phyloP scores from a whole-genome alignment of 768 basidiomycete genomes.

The Punctularia strigosozonata region DNA sequence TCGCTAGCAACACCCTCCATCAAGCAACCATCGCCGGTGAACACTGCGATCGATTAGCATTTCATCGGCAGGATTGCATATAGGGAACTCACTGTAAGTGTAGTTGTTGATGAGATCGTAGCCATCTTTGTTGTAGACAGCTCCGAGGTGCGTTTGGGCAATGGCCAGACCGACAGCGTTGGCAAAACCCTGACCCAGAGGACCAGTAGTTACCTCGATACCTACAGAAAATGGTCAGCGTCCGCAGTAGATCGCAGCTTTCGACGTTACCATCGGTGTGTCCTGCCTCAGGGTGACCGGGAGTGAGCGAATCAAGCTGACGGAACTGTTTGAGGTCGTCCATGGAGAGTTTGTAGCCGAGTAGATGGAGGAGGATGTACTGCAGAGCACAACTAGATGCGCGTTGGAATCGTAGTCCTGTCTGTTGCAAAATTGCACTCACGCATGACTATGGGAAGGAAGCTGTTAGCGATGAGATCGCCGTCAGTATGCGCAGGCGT shows the following conservation, averaged over 20 bases:
- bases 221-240: conserved; percentile 23
- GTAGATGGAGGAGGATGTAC: conserved; percentile 83
- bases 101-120: conserved; percentile 78
- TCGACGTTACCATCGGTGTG: conserved; percentile 45
- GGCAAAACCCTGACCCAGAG: conserved; percentile 89
- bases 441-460: conserved; percentile 52
- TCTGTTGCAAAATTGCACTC: conserved; percentile 20
- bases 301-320: conserved; percentile 81
- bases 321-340: conserved; percentile 93
- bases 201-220: conserved; percentile 90
- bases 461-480: conserved; percentile 8
- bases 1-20: conserved; percentile 96
- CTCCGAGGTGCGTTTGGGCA: conserved; percentile 82
- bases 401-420: conserved; percentile 3
- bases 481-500: conserved; percentile 16
- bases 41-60: conserved; percentile 34
- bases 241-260: conserved; percentile 4
- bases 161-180: conserved; percentile 92
- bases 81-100: conserved; percentile 56
- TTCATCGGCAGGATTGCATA: background rate
- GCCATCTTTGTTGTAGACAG: conserved; percentile 80
- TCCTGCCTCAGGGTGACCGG: conserved; percentile 80
- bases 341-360: conserved; percentile 85
- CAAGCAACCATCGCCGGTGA: conserved; percentile 90
- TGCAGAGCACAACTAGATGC: conserved; percentile 74